Percentiles rank a stretch among this genome's conserved stretches.
These are phyloP conservation scores for Heliamphora pulchella DNA, from an alignment of 179 eudicot genomes.

Conservation along the genomic window DNA sequence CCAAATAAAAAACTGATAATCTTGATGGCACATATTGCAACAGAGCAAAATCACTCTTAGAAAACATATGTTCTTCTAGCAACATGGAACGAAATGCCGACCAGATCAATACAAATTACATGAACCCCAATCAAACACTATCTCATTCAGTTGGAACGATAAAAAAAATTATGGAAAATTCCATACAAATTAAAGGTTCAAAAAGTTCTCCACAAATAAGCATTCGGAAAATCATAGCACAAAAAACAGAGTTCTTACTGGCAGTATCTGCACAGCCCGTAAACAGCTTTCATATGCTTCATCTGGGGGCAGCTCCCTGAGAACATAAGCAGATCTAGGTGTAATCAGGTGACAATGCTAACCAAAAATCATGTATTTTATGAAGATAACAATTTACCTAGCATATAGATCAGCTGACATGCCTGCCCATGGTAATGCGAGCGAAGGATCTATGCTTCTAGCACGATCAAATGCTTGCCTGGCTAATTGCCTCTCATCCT, in stretches of 20 bases:
- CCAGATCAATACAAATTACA: neutral
- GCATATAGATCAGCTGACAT: conserved; percentile 71
- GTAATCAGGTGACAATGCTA: neutral
- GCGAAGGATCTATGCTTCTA: conserved; percentile 97
- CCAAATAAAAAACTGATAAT: neutral
- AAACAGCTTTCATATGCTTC: conserved; percentile 97
- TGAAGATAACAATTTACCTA: conserved; percentile 39
- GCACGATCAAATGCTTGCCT: conserved; percentile 92
- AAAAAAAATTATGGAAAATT: neutral
- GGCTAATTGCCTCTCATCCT: conserved; percentile 62
- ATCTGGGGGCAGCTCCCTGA: conserved; percentile 56
- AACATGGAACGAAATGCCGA: neutral
- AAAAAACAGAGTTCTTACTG: conserved; percentile 45
- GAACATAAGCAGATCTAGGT: conserved; percentile 11
- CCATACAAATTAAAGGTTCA: neutral
- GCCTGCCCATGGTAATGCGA: conserved; percentile 99
- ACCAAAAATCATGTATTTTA: neutral
- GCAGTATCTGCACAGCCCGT: conserved; percentile 77
- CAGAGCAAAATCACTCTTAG: neutral
- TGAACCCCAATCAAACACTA: neutral
- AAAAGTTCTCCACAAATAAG: conserved; percentile 4
- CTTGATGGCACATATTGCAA: conserved; percentile 9
- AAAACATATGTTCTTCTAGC: neutral
- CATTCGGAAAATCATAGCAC: conserved; percentile 1
- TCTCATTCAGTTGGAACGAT: neutral